phyloP scores from a whole-genome alignment of 495 filamentous ascomycete genomes.

The Lasiosphaeria miniovina region DNA sequence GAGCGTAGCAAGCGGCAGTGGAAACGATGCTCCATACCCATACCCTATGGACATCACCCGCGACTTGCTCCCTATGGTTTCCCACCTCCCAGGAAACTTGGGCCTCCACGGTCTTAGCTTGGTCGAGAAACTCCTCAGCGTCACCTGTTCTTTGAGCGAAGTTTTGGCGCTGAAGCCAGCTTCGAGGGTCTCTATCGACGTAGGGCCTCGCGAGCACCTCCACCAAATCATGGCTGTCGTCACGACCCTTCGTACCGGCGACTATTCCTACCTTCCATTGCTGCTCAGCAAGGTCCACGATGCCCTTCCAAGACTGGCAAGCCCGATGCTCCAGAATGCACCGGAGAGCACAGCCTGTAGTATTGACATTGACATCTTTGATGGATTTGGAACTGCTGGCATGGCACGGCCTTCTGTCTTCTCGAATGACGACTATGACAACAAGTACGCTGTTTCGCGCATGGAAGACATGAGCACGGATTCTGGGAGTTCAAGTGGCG shows the following conservation, averaged over 20 bases:
- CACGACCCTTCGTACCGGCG: slow-evolving; percentile 64
- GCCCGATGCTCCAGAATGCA: slow-evolving; percentile 52
- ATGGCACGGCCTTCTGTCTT: slow-evolving; percentile 43
- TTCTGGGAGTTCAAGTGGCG: slow-evolving; percentile 33
- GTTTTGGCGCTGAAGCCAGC: slow-evolving; percentile 64
- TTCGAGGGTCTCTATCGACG: slow-evolving; percentile 55
- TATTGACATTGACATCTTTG: slow-evolving; percentile 50
- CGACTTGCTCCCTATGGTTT: slow-evolving; percentile 63
- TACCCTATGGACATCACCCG: slow-evolving; percentile 70
- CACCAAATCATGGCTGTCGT: slow-evolving; percentile 64
- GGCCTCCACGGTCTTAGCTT: slow-evolving; percentile 56
- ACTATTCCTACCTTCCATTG: slow-evolving; percentile 66
- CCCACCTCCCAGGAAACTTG: slow-evolving; percentile 70
- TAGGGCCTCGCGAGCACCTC: slow-evolving; percentile 71
- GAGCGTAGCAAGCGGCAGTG: slow-evolving; percentile 42
- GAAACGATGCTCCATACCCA: slow-evolving; percentile 58
- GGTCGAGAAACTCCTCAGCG: slow-evolving; percentile 75
- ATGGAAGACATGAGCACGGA: slow-evolving; percentile 43
- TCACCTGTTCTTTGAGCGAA: slow-evolving; percentile 70
- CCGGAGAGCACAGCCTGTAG: slow-evolving; percentile 43
- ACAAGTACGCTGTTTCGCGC: slow-evolving; percentile 35
- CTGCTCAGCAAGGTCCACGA: slow-evolving; percentile 68
- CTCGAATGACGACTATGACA: slow-evolving; percentile 32
- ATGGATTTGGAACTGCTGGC: slow-evolving; percentile 52
- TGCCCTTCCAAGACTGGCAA: slow-evolving; percentile 57